Base-by-base conservation (phyloP, 176 grass and related monocot genomes). In the Urochloa ruziziensis region DNA sequence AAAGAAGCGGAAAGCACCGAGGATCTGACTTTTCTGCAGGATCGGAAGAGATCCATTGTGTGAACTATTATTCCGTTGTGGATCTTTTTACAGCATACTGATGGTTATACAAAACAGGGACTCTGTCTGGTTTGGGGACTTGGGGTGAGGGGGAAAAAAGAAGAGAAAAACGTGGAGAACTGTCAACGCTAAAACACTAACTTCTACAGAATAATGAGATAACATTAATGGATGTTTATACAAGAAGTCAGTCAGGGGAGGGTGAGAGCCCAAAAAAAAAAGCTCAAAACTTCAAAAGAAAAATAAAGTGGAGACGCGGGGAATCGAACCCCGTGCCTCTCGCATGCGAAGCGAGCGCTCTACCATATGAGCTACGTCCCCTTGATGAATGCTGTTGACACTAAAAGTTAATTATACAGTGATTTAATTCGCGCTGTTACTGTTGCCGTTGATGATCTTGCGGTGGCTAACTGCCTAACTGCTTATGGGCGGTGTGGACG, bases 351-450 rank as follows among this genome's bases (percentile, higher is more conserved):
- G 91, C 93, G 93, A 98, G 96, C 91, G 93, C 93, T 98, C 93
- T 98, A 98, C 96, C 91, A 98, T 98, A 88, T 98, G 96, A 98
- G 93, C 91, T 95, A 98, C 93, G 90, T 92, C 94, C 94, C 91
- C 91, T 25, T 4, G 56, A 1, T 25, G 21, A 1, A 3, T 25
- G 18, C 2, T 11, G 44, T 0, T 0, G 14, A 16, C 4, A 47
- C 12, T 47, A 47, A 0, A 47, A 47, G 3, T 0, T 14, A 16
- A 16, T 16, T 47, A 44, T 8, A 37, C 36, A 6, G 6, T 37
- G n/a, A n/a, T n/a, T n/a, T n/a, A n/a, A n/a, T 37, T 37, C 6
- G 36, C 36, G 36, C 36, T 6, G 36, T 37, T 37, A 3, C 36
- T 37, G 36, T 37, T 37, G 2, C 4, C 36, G 2, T 37, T 6